Conservation (phyloP, 2,329 filamentous ascomycete genomes). For the Dissoconium aciculare region DNA sequence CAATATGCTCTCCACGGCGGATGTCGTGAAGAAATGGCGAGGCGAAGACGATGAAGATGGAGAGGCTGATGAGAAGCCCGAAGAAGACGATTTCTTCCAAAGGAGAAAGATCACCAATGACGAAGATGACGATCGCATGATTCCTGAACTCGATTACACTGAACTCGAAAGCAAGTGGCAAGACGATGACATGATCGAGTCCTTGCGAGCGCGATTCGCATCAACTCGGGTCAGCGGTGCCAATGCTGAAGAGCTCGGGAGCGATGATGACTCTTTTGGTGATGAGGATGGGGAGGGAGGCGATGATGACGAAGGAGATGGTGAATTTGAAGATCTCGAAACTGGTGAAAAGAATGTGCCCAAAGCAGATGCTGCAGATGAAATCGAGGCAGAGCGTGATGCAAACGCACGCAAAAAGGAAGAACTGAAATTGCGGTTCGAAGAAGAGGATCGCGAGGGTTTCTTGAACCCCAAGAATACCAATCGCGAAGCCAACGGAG, state of each 20-base stretch:
- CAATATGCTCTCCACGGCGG: constrained; percentile 54
- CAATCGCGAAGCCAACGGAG: constrained; percentile 50
- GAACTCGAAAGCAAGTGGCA: constrained; percentile 76
- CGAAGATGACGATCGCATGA: constrained; percentile 54
- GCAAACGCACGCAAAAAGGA: constrained; percentile 86
- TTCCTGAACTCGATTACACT: constrained; percentile 68
- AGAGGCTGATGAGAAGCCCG: constrained; percentile 43
- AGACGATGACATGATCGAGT: constrained; percentile 59
- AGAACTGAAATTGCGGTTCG: constrained; percentile 84
- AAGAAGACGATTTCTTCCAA: constrained; percentile 49
- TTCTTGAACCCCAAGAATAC: constrained; percentile 80
- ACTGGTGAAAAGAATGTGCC: constrained; percentile 45
- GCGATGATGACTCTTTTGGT: constrained; percentile 31
- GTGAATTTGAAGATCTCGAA: constrained; percentile 75
- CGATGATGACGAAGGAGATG: constrained; percentile 55
- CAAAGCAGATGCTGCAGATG: constrained; percentile 10
- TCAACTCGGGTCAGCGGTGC: constrained; percentile 44
- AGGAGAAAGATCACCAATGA: constrained; percentile 38
- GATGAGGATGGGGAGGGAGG: constrained; percentile 35
- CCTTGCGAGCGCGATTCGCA: constrained; percentile 60
- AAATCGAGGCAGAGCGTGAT: constrained; percentile 53
- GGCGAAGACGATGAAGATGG: constrained; percentile 45
- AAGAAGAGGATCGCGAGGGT: constrained; percentile 95
- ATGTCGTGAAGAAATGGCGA: constrained; percentile 68
- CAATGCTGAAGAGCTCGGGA: constrained; percentile 36